phyloP scores from a whole-genome alignment of 768 basidiomycete species.

The Auricularia sp. region DNA sequence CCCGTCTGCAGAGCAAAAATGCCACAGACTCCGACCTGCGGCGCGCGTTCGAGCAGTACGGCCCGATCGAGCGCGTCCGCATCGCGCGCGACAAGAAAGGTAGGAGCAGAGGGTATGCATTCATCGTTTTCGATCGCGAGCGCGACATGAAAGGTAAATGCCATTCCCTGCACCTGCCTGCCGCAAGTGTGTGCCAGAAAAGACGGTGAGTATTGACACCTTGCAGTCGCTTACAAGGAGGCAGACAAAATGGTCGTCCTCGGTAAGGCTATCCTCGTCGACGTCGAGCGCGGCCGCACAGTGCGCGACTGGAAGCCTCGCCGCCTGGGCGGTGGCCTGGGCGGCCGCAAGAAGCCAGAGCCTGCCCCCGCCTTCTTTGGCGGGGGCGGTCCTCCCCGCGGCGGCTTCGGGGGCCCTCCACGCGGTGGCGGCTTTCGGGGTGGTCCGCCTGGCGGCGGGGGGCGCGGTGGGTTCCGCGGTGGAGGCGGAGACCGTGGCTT shows the following conservation, averaged over 20 bases:
- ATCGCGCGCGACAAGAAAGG: slow-evolving; percentile 88
- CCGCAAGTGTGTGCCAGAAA: background rate
- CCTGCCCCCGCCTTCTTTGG: slow-evolving; percentile 12
- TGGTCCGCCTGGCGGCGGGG: slow-evolving; percentile 24
- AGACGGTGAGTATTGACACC: slow-evolving; percentile 7
- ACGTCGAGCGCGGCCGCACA: slow-evolving; percentile 95
- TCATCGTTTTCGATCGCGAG: slow-evolving; percentile 95
- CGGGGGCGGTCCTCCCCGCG: slow-evolving; percentile 37
- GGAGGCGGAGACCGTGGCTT: slow-evolving; percentile 19
- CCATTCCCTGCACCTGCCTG: slow-evolving; percentile 11
- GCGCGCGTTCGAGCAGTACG: slow-evolving; percentile 92
- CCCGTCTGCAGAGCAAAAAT: slow-evolving; percentile 60
- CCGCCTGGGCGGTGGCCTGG: slow-evolving; percentile 94
- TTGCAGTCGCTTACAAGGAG: slow-evolving; percentile 88
- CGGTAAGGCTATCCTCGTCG: slow-evolving; percentile 92
- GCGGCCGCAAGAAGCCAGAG: slow-evolving; percentile 47
- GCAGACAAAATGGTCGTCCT: slow-evolving; percentile 94
- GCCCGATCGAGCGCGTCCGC: slow-evolving; percentile 87
- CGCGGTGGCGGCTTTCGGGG: slow-evolving; percentile 30
- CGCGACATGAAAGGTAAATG: slow-evolving; percentile 94
- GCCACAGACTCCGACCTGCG: slow-evolving; percentile 88
- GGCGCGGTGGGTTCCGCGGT: slow-evolving; percentile 20
- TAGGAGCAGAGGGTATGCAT: slow-evolving; percentile 86
- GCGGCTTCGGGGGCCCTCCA: slow-evolving; percentile 34
- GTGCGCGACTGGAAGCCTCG: slow-evolving; percentile 98